Conservation (phyloP, 495 filamentous ascomycete species). For the Polyplosphaeria fusca region DNA sequence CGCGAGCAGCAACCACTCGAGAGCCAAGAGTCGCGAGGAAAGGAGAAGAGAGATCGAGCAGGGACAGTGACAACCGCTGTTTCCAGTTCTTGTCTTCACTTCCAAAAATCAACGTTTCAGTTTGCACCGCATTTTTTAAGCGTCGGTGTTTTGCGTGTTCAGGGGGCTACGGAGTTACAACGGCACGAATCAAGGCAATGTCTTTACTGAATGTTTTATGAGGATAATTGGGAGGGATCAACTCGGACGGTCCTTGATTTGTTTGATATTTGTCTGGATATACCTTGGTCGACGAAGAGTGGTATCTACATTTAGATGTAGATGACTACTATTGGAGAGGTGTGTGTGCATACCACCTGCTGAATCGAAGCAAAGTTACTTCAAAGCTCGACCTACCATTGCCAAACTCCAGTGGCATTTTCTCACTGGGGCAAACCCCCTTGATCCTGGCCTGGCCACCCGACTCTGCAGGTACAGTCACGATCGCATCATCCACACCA, state of each 20-base stretch:
- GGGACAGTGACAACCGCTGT: conserved; percentile 13
- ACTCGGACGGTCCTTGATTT: background rate
- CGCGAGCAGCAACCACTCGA: conserved; percentile 11
- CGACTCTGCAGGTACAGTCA: too few relatives aligned
- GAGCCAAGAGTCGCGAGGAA: conserved; percentile 35
- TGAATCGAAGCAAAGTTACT: too few relatives aligned
- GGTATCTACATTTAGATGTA: background rate
- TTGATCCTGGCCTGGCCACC: too few relatives aligned
- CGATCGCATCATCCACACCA: too few relatives aligned
- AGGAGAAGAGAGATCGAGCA: conserved; percentile 39
- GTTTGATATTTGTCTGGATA: background rate
- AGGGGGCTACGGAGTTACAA: background rate
- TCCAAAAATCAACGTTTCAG: background rate
- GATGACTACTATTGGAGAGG: background rate
- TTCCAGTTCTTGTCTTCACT: background rate
- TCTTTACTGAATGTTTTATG: background rate
- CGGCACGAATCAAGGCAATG: too few relatives aligned
- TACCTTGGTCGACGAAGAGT: conserved; percentile 5
- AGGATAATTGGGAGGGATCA: background rate
- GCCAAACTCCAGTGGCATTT: too few relatives aligned
- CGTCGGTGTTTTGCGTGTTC: background rate
- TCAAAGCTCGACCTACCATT: too few relatives aligned
- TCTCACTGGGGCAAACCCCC: too few relatives aligned
- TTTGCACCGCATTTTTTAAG: background rate
- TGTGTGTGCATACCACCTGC: background rate